Base-by-base conservation (phyloP, 2,329 filamentous ascomycete genomes). In the Fusarium sp. region DNA sequence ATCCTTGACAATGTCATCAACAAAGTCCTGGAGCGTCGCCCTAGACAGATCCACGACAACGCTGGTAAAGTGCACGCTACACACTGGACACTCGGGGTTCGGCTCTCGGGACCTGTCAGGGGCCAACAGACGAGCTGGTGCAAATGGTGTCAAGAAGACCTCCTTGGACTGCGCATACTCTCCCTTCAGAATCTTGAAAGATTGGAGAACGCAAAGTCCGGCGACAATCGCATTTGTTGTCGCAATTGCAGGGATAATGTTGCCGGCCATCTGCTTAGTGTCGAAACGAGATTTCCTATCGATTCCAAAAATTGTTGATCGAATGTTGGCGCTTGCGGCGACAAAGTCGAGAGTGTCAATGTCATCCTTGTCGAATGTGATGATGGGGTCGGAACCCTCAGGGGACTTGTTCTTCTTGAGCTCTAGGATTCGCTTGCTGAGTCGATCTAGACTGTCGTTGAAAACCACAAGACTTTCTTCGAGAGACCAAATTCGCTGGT, bases 231-330 rank as follows among this genome's bases (percentile, higher is more conserved):
- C 96, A 78, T 99, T 99, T 0, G 96, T 98, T 0, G 96, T 99
- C 5, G 96, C 96, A 77, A 99, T 99, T 2, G 96, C 96, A 1
- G 96, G 96, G 66, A 99, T 99, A 74, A 99, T 99, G 78, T 99
- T 99, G 58, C 96, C 96, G 4, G 96, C 96, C 95, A 98, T 99
- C 81, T 99, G 92, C 82, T 99, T 99, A 75, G 96, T 94, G 77
- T 98, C 94, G 76, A 98, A 99, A 64, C 96, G 93, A 20, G 93
- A 97, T 78, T 93, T 95, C 4, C 84, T 82, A 58, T 95, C 91
- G 62, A 99, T 97, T 61, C 90, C 91, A 76, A 99, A 99, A n/a
- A 97, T 86, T 23, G 88, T 84, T 1, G 95, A 96, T 46, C 96
- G 89, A 23, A 99, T 87, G 75, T 99, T 99, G 29, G 95, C 93